A percentile compares a stretch with the other conserved stretches of the same genome.
Conservation (phyloP, 2,329 filamentous ascomycete genomes). For the Endoconidiophora polonica region DNA sequence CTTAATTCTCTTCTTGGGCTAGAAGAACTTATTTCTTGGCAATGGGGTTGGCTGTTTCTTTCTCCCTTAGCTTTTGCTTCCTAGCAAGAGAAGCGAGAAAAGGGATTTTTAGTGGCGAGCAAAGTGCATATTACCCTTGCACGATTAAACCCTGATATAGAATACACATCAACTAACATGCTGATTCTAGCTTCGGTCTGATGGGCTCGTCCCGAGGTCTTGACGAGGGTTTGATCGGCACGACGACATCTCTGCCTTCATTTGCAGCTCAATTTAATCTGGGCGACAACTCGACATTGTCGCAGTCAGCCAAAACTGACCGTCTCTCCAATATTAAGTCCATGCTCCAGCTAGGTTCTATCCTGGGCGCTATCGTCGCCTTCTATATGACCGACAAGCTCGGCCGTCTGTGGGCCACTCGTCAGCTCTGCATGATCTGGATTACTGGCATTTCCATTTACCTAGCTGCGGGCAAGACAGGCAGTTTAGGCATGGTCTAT, state of each 20-base stretch:
- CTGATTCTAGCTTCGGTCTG: slow-evolving; percentile 37
- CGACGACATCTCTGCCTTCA: slow-evolving; percentile 25
- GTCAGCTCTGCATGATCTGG: slow-evolving; percentile 40
- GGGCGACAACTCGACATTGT: slow-evolving; percentile 33
- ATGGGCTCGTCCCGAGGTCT: slow-evolving; percentile 62
- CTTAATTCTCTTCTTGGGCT: not conserved
- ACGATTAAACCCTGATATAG: no score
- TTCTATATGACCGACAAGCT: slow-evolving; percentile 43
- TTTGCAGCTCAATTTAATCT: slow-evolving; percentile 32
- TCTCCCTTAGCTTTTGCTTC: no score
- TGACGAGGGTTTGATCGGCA: slow-evolving; percentile 66
- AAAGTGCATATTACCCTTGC: no score
- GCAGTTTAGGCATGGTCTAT: slow-evolving; percentile 40
- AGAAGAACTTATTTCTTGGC: no score
- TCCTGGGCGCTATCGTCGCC: slow-evolving; percentile 50
- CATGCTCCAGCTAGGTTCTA: slow-evolving; percentile 68
- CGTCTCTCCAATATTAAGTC: slow-evolving; percentile 62
- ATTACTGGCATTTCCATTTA: slow-evolving; percentile 41
- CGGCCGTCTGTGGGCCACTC: slow-evolving; percentile 46
- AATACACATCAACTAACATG: not conserved
- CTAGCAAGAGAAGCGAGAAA: no score
- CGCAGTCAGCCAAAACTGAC: slow-evolving; percentile 38
- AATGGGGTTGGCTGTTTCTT: no score
- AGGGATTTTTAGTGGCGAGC: no score
- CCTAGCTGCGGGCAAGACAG: slow-evolving; percentile 33